Percentiles rank a stretch among this genome's conserved stretches.
These are phyloP conservation scores for Batrachochytrium dendrobatidis DNA, from an alignment of 371 early-diverging fungal genomes.

Conservation along the genomic window DNA sequence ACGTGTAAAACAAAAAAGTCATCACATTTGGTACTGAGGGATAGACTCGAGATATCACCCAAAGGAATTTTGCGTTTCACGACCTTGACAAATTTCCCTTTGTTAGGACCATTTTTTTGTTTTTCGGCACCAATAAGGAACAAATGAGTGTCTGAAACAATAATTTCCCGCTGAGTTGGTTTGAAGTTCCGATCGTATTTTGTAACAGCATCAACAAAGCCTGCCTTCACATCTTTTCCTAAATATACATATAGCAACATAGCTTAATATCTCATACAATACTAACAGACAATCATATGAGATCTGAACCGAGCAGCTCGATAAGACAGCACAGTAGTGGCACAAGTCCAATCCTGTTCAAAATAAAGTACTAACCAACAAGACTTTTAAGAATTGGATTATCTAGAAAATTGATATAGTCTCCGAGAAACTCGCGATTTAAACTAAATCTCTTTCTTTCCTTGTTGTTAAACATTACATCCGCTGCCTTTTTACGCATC, in stretches of 20 bases:
- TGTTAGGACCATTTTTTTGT: constrained; percentile 43
- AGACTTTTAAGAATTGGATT: constrained; percentile 48
- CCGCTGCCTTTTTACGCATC: constrained; percentile 86
- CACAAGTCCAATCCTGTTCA: neutral
- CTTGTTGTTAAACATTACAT: constrained; percentile 81
- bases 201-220: constrained; percentile 32
- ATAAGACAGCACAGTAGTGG: neutral
- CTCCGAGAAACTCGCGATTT: constrained; percentile 82
- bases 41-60: constrained; percentile 31
- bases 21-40: constrained; percentile 47
- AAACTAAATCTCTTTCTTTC: constrained; percentile 85
- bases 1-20: constrained; percentile 78
- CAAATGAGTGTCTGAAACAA: constrained; percentile 35
- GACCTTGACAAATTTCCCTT: constrained; percentile 44
- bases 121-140: constrained; percentile 43
- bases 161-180: constrained; percentile 31
- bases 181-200: constrained; percentile 51
- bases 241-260: neutral
- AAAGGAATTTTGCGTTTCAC: constrained; percentile 41
- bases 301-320: neutral
- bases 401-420: constrained; percentile 72
- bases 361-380: constrained; percentile 46
- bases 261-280: constrained; percentile 4
- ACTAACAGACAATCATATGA: constrained; percentile 9
- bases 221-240: constrained; percentile 44